Conservation (phyloP, 2,329 filamentous ascomycete genomes). For the Beauveria brongniartii region DNA sequence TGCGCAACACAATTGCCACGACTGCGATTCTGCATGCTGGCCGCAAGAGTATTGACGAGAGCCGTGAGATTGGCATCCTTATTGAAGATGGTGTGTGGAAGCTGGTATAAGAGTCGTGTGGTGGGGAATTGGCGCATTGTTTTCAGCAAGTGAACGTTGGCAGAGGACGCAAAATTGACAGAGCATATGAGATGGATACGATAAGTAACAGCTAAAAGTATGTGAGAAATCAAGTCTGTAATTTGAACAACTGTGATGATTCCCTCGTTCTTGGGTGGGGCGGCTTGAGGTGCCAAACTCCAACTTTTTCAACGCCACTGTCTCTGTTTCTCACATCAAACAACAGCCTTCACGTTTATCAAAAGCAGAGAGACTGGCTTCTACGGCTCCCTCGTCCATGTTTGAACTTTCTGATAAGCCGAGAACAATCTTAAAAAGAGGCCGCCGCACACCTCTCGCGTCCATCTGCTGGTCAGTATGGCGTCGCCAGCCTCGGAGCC, state of each 20-base stretch:
- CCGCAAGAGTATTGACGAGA: conserved; percentile 74
- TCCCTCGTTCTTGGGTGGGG: not conserved
- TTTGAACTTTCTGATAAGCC: too few species aligned
- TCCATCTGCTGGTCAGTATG: not conserved
- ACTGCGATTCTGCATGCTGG: conserved; percentile 89
- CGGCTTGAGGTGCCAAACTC: not conserved
- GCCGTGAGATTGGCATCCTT: conserved; percentile 66
- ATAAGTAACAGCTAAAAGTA: not conserved
- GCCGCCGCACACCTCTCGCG: too few species aligned
- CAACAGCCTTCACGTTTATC: too few species aligned
- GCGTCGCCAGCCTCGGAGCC: not conserved
- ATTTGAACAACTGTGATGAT: too few species aligned
- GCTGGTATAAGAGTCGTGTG: conserved; percentile 35
- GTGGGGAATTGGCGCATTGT: not conserved
- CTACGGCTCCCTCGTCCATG: too few species aligned
- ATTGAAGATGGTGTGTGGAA: conserved; percentile 59
- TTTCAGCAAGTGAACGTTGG: too few species aligned
- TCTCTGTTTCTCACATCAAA: too few species aligned
- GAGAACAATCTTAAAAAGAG: too few species aligned
- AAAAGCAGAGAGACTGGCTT: too few species aligned
- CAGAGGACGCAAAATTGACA: not conserved
- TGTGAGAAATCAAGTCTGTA: not conserved
- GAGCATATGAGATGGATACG: not conserved
- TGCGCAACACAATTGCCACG: conserved; percentile 83
- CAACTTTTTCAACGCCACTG: too few species aligned